Conservation (phyloP, 495 filamentous ascomycete genomes). For the Clohesyomyces aquaticus region DNA sequence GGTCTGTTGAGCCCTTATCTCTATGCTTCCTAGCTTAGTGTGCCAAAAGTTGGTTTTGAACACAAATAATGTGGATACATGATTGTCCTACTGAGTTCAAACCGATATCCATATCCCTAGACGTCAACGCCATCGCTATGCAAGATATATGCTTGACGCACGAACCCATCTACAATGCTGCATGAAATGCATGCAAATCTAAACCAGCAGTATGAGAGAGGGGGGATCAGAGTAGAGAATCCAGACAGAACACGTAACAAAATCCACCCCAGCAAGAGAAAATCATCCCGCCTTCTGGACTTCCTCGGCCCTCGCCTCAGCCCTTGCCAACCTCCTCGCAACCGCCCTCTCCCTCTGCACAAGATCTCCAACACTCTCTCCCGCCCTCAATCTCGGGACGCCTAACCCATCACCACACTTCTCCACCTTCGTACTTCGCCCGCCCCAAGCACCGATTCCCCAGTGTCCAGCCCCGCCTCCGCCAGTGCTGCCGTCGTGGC, state of each 20-base stretch:
- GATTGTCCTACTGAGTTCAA: no score
- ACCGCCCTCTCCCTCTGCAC: conserved; percentile 28
- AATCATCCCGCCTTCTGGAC: not conserved
- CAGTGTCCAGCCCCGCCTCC: conserved; percentile 7
- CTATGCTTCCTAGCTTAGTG: no score
- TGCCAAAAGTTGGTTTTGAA: no score
- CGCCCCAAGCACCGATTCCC: conserved; percentile 30
- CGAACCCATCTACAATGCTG: not conserved
- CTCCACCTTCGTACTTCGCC: conserved; percentile 2
- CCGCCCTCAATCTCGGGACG: conserved; percentile 10
- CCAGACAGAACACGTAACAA: not conserved
- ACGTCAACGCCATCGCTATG: not conserved
- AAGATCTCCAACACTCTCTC: conserved; percentile 21
- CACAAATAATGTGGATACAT: no score
- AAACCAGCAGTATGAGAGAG: no score
- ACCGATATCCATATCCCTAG: no score
- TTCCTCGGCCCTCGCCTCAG: conserved; percentile 27
- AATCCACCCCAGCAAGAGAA: not conserved
- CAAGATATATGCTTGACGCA: no score
- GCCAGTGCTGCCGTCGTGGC: conserved; percentile 27
- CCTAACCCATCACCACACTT: conserved; percentile 20
- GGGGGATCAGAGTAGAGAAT: conserved; percentile 4
- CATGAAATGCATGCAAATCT: no score
- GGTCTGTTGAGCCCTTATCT: no score
- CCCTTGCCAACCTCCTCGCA: conserved; percentile 27